Percentiles rank a stretch among this genome's conserved stretches.
phyloP scores from a whole-genome alignment of 139 green algal species.

The Limnomonas spitsbergensis region DNA sequence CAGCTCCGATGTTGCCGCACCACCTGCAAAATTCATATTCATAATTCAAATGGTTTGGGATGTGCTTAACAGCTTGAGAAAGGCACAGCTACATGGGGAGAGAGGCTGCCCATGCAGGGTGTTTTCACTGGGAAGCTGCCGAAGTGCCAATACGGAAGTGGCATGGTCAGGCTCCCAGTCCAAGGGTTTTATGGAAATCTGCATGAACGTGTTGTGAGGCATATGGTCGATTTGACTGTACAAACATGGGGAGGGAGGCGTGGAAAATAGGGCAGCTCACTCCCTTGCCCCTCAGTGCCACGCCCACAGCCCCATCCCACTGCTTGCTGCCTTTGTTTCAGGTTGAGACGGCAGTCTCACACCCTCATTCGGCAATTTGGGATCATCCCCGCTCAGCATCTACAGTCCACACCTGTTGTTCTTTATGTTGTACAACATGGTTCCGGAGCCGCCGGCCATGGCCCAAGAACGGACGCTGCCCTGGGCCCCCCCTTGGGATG shows the following conservation, averaged over 20 bases:
- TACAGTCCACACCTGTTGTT: conserved; percentile 26
- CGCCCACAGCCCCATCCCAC: not conserved
- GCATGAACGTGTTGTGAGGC: not conserved
- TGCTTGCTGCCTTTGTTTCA: no score
- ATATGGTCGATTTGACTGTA: not conserved
- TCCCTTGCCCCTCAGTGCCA: not conserved
- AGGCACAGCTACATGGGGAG: no score
- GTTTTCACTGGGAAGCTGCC: not conserved
- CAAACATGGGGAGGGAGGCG: no score
- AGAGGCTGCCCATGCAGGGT: not conserved
- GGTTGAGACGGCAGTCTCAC: no score
- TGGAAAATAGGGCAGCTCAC: no score
- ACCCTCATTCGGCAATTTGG: no score
- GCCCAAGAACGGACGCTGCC: not conserved
- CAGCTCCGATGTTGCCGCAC: conserved; percentile 53
- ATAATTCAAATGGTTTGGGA: not conserved
- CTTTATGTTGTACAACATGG: conserved; percentile 35
- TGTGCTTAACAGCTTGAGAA: no score
- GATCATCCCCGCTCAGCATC: not conserved
- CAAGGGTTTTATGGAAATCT: no score
- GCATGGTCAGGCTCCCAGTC: no score
- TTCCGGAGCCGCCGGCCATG: not conserved
- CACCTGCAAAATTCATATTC: conserved; percentile 19
- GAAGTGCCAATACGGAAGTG: no score
- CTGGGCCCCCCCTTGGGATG: not conserved